Base-by-base conservation (phyloP, 495 filamentous ascomycete species). In the Penicillium crystallinum region DNA sequence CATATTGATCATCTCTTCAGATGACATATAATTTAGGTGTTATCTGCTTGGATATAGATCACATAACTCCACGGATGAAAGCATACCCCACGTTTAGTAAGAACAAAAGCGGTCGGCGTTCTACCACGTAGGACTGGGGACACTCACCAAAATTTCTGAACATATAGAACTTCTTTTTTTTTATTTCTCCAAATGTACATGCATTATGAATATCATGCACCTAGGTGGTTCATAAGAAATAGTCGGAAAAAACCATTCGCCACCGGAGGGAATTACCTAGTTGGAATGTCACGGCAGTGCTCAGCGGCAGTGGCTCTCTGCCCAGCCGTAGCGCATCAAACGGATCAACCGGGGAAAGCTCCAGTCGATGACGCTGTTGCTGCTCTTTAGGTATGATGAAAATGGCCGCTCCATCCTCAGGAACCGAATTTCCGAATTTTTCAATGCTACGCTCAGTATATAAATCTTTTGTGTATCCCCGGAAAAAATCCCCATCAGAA, bases 351-450 rank as follows among this genome's bases (percentile, higher is more conserved):
- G 46, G 50, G 42, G 50, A 39, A 54, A 33, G 29, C 25, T 38
- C 2, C 40, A 50, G 22, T 54, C 46, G 39, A 57, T 61, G 57
- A 61, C 54, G 57, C 50, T 11, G 50, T 49, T 17, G 19, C 38
- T 19, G 29, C 6, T 12, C 14, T 21, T 27, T 25, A 21, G 23
- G 7, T 10, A 36, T 29, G 35, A 54, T 17, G 11, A 53, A 40
- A 46, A 40, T 53, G 19, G 27, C 7, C 30, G 6, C 8, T 22
- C 35, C 12, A 10, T 25, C 11, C 6, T 4, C 18, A 27, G 45
- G 34, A 40, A 46, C 34, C 33, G 27, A n/a, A 10, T 11, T 15
- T 41, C 29, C 49, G 14, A 8, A 18, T 10, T 2, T 22, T 19
- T 8, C 3, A 6, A 2, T 30, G n/a, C 3, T 17, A 4, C 34